Percentiles rank a stretch among this genome's conserved stretches.
phyloP scores from a whole-genome alignment of 2,329 filamentous ascomycete species.

The Hypoxylon sp. region DNA sequence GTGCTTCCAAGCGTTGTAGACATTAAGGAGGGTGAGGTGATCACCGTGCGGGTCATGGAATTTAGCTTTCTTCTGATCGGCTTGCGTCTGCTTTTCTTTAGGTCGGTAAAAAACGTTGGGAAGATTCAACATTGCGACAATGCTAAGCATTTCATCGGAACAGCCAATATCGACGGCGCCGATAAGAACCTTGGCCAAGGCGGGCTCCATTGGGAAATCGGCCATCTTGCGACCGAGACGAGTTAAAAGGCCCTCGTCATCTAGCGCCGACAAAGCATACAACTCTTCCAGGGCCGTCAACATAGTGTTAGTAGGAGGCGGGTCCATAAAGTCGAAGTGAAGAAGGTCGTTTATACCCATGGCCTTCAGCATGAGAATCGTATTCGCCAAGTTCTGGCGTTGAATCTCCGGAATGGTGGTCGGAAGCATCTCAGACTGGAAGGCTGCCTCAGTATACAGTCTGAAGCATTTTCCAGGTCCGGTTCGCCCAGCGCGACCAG shows the following conservation, averaged over 20 bases:
- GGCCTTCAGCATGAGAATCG: slow-evolving; percentile 96
- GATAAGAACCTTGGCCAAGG: slow-evolving; percentile 89
- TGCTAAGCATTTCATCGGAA: slow-evolving; percentile 91
- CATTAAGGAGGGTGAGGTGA: slow-evolving; percentile 92
- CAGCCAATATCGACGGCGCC: slow-evolving; percentile 86
- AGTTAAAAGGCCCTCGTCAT: slow-evolving; percentile 94
- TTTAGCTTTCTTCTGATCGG: slow-evolving; percentile 96
- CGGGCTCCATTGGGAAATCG: slow-evolving; percentile 97
- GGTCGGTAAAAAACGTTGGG: slow-evolving; percentile 91
- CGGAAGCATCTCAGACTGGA: slow-evolving; percentile 95
- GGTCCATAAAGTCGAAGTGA: slow-evolving; percentile 99
- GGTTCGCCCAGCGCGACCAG: slow-evolving; percentile 91
- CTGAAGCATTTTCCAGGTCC: slow-evolving; percentile 96
- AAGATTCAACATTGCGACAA: slow-evolving; percentile 92
- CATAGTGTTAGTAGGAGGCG: slow-evolving; percentile 97
- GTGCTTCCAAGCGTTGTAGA: slow-evolving; percentile 96
- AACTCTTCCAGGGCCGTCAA: slow-evolving; percentile 94
- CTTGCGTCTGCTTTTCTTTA: slow-evolving; percentile 95
- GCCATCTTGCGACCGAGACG: slow-evolving; percentile 96
- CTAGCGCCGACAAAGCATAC: slow-evolving; percentile 88
- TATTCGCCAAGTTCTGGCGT: slow-evolving; percentile 88
- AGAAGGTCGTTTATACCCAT: slow-evolving; percentile 99
- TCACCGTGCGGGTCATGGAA: slow-evolving; percentile 96
- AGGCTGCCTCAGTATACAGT: slow-evolving; percentile 93
- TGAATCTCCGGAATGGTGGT: slow-evolving; percentile 98